Evolutionary conservation across 2,329 filamentous ascomycete genomes (phyloP), one percentile per base, ranked within the genome.

Genomic region (Periconia macrospinosa): DNA sequence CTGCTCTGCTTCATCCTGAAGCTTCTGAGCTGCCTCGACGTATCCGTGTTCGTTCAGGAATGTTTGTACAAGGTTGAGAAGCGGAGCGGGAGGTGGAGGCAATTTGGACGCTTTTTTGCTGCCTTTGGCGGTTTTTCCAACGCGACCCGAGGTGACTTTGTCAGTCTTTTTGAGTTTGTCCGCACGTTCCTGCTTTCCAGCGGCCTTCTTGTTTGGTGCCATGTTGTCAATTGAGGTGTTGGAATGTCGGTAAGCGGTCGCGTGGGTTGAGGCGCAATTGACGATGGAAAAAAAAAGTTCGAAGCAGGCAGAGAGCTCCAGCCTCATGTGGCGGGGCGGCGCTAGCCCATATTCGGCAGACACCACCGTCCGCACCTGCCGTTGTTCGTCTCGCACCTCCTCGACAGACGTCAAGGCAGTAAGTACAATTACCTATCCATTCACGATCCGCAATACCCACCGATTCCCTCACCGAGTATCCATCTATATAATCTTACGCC

Each of bases 11-110:
- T 67, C 62, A 20, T 62, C 57, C 44, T 61, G 53, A 13, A 75
- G 61, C 27, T 63, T 65, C 44, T 50, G 48, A 14, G 69, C 72
- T 17, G 72, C 64, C 19, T 65, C 60, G 13, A 60, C 58, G 49
- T 70, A 72, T 40, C 73, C 72, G 47, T 72, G 57, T 20, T 71
- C 63, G 20, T 60, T 55, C 47, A 75, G 62, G 58, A 75, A 76
- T 33, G 55, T 46, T 55, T 66, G 58, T 9, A 76, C 65, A 30
- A 74, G 68, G 47, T 66, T 65, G 50, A 75, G 55, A 10, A 71
- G 58, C 18, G 59, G 54, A 13, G 57, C 54, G 9, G 65, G 63
- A 33, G 57, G 60, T 51, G 60, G 50, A 17, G 62, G 54, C 42
- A 20, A 27, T 44, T 54, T 54, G 13, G 47, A 44, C 27, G 45